Percentiles rank a stretch among this genome's conserved stretches.
Conservation (phyloP, 1,284 basidiomycete species). For the Phellopilus nigrolimitatus region DNA sequence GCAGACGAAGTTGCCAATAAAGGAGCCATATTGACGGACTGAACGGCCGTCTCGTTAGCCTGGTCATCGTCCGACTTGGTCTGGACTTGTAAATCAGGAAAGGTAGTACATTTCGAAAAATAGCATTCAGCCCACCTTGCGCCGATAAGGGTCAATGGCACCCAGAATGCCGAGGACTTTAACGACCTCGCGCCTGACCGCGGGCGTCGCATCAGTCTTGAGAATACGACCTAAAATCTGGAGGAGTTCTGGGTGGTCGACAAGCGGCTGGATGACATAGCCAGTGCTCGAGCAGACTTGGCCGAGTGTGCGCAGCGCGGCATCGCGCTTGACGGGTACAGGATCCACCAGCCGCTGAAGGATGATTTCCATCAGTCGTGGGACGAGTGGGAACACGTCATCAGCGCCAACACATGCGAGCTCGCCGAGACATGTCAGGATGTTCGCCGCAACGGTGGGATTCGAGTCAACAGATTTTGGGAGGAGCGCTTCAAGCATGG, state of each 20-base stretch:
- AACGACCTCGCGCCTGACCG: conserved; percentile 85
- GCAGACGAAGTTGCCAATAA: conserved; percentile 42
- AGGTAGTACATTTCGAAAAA: not conserved
- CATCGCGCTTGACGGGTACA: conserved; percentile 84
- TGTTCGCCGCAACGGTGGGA: conserved; percentile 86
- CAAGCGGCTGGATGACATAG: conserved; percentile 88
- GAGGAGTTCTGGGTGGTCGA: conserved; percentile 90
- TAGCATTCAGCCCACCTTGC: conserved; percentile 75
- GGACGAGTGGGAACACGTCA: conserved; percentile 80
- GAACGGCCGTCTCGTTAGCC: conserved; percentile 62
- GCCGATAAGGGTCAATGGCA: conserved; percentile 95
- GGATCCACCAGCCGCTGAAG: conserved; percentile 87
- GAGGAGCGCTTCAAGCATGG: conserved; percentile 89
- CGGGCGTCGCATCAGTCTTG: conserved; percentile 73
- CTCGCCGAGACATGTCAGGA: conserved; percentile 94
- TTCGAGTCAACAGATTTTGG: conserved; percentile 85
- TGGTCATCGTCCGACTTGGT: conserved; percentile 74
- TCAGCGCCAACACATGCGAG: conserved; percentile 92
- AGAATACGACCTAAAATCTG: conserved; percentile 84
- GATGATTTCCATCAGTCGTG: conserved; percentile 87
- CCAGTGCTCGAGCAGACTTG: conserved; percentile 96
- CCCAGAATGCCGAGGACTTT: conserved; percentile 96
- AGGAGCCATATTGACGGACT: conserved; percentile 56
- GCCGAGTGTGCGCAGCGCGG: conserved; percentile 90
- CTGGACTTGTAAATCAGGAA: conserved; percentile 33